phyloP scores from a whole-genome alignment of 2,329 filamentous ascomycete species.

The Pseudogymnoascus verrucosus region DNA sequence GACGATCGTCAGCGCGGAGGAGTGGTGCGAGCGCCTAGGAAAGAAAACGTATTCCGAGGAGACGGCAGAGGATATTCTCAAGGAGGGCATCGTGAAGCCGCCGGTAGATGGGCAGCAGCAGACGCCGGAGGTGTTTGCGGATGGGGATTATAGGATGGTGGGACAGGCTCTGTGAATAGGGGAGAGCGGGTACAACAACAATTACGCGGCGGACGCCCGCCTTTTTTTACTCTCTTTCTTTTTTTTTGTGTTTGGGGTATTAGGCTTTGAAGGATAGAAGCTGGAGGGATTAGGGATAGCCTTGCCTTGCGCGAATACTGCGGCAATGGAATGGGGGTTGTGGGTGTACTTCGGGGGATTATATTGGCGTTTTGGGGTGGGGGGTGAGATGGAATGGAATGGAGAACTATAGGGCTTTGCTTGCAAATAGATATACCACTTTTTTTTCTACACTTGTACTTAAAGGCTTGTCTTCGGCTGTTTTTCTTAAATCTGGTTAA shows the following conservation, averaged over 20 bases:
- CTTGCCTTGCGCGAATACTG: background rate
- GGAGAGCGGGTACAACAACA: background rate
- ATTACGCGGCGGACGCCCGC: background rate
- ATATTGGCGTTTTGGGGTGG: background rate
- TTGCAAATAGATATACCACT: background rate
- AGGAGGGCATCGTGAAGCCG: background rate
- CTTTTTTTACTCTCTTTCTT: background rate
- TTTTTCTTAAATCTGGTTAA: background rate
- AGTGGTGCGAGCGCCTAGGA: conserved; percentile 78
- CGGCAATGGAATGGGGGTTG: background rate
- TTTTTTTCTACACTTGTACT: background rate
- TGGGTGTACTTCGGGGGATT: background rate
- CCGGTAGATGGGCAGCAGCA: background rate
- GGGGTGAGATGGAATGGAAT: background rate
- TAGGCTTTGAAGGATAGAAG: background rate
- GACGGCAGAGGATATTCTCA: background rate
- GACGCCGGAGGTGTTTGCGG: background rate
- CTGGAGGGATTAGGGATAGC: background rate
- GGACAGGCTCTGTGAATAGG: background rate
- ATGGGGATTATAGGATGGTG: conserved; percentile 2
- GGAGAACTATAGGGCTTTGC: background rate
- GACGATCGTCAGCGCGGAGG: conserved; percentile 82
- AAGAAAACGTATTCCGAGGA: conserved; percentile 21
- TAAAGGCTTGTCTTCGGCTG: background rate
- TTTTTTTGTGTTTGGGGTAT: background rate